phyloP scores from a whole-genome alignment of 1,284 basidiomycete species.

The Melampsora occidentalis region DNA sequence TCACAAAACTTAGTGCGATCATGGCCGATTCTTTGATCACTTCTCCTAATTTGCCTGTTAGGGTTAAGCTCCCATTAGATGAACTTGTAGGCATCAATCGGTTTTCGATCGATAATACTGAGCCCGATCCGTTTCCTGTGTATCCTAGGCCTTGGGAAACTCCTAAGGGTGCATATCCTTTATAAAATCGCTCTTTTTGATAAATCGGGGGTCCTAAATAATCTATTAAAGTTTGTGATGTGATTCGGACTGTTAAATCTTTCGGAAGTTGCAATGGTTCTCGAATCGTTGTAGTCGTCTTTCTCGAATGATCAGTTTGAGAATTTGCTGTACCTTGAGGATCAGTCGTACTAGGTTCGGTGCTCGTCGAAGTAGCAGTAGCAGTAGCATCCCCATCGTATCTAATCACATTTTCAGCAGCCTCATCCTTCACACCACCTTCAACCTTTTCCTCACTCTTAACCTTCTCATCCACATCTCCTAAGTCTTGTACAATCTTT shows the following conservation, averaged over 20 bases:
- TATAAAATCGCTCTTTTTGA: slow-evolving; percentile 91
- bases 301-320: slow-evolving; percentile 52
- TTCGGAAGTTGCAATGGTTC: slow-evolving; percentile 78
- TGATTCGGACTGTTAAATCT: slow-evolving; percentile 74
- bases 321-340: slow-evolving; percentile 46
- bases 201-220: slow-evolving; percentile 95
- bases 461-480: slow-evolving; percentile 64
- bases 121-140: slow-evolving; percentile 90
- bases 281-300: slow-evolving; percentile 71
- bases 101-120: slow-evolving; percentile 95
- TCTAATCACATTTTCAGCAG: slow-evolving; percentile 45
- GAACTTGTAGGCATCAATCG: slow-evolving; percentile 78
- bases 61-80: slow-evolving; percentile 78
- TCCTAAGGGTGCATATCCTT: slow-evolving; percentile 75
- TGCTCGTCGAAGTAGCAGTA: slow-evolving; percentile 48
- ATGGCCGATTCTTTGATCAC: slow-evolving; percentile 95
- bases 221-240: slow-evolving; percentile 82
- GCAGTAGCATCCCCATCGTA: slow-evolving; percentile 51
- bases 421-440: slow-evolving; percentile 45
- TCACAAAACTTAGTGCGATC: slow-evolving; percentile 89
- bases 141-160: slow-evolving; percentile 93
- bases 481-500: slow-evolving; percentile 85
- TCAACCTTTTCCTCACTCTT: slow-evolving; percentile 68
- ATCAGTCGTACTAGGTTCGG: slow-evolving; percentile 47
- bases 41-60: slow-evolving; percentile 96